phyloP scores from a whole-genome alignment of 1,284 basidiomycete species.

The Xanthoconium separans region DNA sequence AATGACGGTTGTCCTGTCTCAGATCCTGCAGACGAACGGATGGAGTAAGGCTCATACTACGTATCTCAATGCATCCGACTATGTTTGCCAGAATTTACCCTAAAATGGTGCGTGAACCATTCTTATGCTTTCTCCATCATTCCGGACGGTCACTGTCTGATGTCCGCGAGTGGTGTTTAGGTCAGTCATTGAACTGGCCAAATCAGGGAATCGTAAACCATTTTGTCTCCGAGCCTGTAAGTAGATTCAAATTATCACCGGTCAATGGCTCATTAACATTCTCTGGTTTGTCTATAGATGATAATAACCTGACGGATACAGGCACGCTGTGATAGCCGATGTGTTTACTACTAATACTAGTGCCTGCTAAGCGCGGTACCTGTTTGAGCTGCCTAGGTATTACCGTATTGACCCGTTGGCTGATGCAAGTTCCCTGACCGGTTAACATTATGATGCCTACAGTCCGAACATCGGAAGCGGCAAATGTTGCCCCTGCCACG shows the following conservation, averaged over 20 bases:
- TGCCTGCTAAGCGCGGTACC: background rate
- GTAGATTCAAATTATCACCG: background rate
- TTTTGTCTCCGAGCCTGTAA: background rate
- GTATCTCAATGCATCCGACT: no score
- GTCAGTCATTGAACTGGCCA: background rate
- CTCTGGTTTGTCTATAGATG: background rate
- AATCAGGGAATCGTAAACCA: background rate
- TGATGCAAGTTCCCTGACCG: no score
- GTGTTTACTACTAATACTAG: background rate
- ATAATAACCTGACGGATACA: background rate
- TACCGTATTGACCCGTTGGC: no score
- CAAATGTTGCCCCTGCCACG: background rate
- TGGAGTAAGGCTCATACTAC: no score
- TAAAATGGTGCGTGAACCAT: no score
- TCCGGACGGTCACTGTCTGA: background rate
- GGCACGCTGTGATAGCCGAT: background rate
- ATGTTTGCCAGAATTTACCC: no score
- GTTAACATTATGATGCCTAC: no score
- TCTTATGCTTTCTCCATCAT: background rate
- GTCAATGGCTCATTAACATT: background rate
- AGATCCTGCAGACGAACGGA: no score
- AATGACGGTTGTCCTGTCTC: no score
- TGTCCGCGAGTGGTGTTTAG: background rate
- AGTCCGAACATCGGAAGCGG: background rate
- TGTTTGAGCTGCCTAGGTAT: background rate